A percentile compares a stretch with the other conserved stretches of the same genome.
phyloP scores from a whole-genome alignment of 495 filamentous ascomycete species.

The Penicillium turbatum region DNA sequence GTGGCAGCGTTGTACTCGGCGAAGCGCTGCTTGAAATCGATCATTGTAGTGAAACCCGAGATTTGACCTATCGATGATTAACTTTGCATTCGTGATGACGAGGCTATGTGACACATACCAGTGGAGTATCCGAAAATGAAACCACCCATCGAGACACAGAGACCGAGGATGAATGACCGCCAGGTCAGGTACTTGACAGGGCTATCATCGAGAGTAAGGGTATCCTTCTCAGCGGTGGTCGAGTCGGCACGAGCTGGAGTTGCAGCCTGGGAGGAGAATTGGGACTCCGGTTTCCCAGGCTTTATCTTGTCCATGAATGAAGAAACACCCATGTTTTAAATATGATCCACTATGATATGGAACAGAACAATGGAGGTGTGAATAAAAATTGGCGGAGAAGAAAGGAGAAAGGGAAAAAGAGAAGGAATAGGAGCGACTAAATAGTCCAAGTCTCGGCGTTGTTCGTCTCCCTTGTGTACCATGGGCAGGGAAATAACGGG shows the following conservation, averaged over 20 bases:
- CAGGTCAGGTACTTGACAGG: conserved; percentile 47
- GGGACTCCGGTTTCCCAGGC: conserved; percentile 25
- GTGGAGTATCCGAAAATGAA: conserved; percentile 77
- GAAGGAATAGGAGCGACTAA: conserved; percentile 10
- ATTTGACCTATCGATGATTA: conserved; percentile 44
- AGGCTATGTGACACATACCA: conserved; percentile 30
- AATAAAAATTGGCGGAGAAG: conserved; percentile 12
- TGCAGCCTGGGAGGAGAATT: conserved; percentile 33
- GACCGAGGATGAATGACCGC: conserved; percentile 48
- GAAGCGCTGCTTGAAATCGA: conserved; percentile 48
- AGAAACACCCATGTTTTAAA: conserved; percentile 36
- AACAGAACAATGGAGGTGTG: conserved; percentile 2
- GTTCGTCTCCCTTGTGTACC: conserved; percentile 30
- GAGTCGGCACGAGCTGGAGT: conserved; percentile 40
- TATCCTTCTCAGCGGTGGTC: conserved; percentile 35
- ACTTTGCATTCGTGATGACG: conserved; percentile 2
- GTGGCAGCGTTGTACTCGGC: conserved; percentile 32
- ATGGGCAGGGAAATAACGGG: conserved; percentile 30
- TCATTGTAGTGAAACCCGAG: conserved; percentile 59
- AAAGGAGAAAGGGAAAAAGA: conserved; percentile 7
- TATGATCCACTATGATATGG: conserved; percentile 2
- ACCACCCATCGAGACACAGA: conserved; percentile 63
- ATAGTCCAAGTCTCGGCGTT: conserved; percentile 24
- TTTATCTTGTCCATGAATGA: conserved; percentile 35
- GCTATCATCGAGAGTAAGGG: conserved; percentile 40